These are phyloP conservation scores for Pythium scleroteichum DNA, from an alignment of 352 stramenopile species.

Conservation along the genomic window DNA sequence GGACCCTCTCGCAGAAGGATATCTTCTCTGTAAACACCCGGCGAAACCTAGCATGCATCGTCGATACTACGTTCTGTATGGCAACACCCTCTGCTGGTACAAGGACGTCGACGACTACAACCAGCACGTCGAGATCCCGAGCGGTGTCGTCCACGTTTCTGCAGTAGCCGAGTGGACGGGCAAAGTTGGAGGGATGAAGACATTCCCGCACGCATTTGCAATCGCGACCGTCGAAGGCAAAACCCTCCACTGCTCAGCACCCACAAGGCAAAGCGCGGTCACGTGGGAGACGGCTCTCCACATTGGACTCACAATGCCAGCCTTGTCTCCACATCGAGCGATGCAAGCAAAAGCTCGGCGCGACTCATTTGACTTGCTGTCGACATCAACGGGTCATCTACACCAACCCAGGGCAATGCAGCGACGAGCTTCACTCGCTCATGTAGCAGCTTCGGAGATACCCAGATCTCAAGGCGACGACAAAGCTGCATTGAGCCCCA, in stretches of 20 bases:
- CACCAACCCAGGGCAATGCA: constrained; percentile 3
- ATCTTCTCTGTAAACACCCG: constrained; percentile 69
- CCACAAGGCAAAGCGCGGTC: constrained; percentile 60
- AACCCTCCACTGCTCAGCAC: constrained; percentile 60
- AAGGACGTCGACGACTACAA: constrained; percentile 65
- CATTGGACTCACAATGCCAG: constrained; percentile 74
- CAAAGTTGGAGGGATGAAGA: constrained; percentile 51
- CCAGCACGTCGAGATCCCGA: constrained; percentile 44
- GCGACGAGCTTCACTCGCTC: constrained; percentile 15
- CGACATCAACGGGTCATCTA: constrained; percentile 1
- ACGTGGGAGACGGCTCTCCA: constrained; percentile 73
- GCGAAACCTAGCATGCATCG: constrained; percentile 65
- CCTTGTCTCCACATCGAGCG: constrained; percentile 70
- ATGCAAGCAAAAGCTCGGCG: constrained; percentile 57
- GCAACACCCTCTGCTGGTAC: constrained; percentile 84
- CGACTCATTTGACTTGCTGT: constrained; percentile 72
- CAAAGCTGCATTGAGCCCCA: too few relatives aligned
- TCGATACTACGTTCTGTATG: constrained; percentile 76
- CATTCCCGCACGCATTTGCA: constrained; percentile 53
- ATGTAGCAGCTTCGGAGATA: constrained; percentile 8
- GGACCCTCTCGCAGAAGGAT: constrained; percentile 67
- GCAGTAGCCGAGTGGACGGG: constrained; percentile 69
- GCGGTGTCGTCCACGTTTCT: constrained; percentile 64
- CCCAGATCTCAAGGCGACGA: not conserved
- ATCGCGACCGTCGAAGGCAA: constrained; percentile 73